Base-by-base conservation (phyloP, 257 asterid species). In the Fraxinus cuspidata region DNA sequence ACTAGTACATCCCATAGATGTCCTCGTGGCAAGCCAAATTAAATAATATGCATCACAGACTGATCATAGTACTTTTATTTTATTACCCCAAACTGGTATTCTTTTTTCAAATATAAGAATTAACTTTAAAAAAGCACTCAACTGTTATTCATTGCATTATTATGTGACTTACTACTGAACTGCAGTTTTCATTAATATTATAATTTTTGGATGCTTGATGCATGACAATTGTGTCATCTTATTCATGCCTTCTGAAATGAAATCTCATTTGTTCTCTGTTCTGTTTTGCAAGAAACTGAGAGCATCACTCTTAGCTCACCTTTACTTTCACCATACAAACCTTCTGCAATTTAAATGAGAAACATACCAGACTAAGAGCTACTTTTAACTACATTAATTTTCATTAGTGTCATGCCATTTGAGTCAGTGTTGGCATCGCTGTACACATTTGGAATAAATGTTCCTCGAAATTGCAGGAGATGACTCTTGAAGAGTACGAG, bases 401-500 rank as follows among this genome's bases (percentile, higher is more conserved):
- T 42, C 49, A 42, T 42, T 8, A 21, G 16, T 23, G 32, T 27
- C 34, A 25, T 27, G 34, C 32, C 69, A 63, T 11, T 63, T 27
- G 18, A 6, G 31, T 27, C 31, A 3, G 7, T 23, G 29, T 21
- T 60, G 28, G 68, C 32, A 60, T 23, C 32, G 10, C 68, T 60
- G 15, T 10, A 23, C 32, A 60, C 32, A 4, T 27, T 63, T 60
- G 21, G 29, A 23, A 11, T 29, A 32, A 47, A 42, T 42, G 56
- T 71, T 71, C 38, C 37, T 34, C 81, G 51, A 40, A 27, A 70
- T 31, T 70, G 80, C 83, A 94, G 99, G 97, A 91, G 85, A 94
- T 94, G 97, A 94, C 99, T 9, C 90, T 94, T 80, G 99, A 91
- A 79, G 99, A 94, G 84, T 94, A 92, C 60, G 97, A 91, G 86